Percentiles rank a stretch among this genome's conserved stretches.
phyloP scores from a whole-genome alignment of 2,329 filamentous ascomycete genomes.

The Celoporthe dispersa region DNA sequence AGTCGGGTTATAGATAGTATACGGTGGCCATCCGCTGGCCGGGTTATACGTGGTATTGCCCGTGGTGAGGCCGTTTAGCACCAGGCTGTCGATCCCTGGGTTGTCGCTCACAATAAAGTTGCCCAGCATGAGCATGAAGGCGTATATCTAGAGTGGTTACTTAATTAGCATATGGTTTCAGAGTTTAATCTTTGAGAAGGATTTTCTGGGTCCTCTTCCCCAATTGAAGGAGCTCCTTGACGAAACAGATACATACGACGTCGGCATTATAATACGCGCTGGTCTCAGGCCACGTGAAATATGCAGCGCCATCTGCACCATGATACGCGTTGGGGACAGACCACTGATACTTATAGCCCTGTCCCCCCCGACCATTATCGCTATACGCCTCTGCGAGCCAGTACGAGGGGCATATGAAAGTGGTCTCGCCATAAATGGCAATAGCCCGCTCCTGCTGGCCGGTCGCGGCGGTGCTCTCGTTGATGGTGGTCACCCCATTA shows the following conservation, averaged over 20 bases:
- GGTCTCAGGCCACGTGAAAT: conserved; percentile 6
- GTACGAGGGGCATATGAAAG: conserved; percentile 18
- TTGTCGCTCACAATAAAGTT: conserved; percentile 12
- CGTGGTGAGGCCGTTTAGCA: conserved; percentile 12
- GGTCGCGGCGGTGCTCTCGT: conserved; percentile 19
- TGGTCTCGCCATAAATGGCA: conserved; percentile 17
- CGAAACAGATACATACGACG: neutral
- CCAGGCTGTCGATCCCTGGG: conserved; percentile 4
- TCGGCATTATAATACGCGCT: conserved; percentile 7
- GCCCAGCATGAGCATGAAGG: conserved; percentile 16
- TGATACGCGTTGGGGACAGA: conserved; percentile 18
- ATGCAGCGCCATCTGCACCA: conserved; percentile 8
- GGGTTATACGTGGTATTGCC: conserved; percentile 10
- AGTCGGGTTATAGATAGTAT: conserved; percentile 6
- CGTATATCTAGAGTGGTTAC: neutral
- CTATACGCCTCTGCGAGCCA: conserved; percentile 20
- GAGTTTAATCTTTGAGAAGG: neutral
- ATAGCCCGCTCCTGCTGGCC: conserved; percentile 14
- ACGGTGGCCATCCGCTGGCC: conserved; percentile 13
- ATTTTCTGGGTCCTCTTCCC: neutral
- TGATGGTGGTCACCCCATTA: neutral
- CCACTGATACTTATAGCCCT: conserved; percentile 18
- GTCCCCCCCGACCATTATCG: neutral
- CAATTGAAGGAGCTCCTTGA: neutral
- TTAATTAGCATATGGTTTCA: neutral